Percentiles rank a stretch among this genome's conserved stretches.
Conservation (phyloP, 2,329 filamentous ascomycete species). For the Harringtonia lauricola region DNA sequence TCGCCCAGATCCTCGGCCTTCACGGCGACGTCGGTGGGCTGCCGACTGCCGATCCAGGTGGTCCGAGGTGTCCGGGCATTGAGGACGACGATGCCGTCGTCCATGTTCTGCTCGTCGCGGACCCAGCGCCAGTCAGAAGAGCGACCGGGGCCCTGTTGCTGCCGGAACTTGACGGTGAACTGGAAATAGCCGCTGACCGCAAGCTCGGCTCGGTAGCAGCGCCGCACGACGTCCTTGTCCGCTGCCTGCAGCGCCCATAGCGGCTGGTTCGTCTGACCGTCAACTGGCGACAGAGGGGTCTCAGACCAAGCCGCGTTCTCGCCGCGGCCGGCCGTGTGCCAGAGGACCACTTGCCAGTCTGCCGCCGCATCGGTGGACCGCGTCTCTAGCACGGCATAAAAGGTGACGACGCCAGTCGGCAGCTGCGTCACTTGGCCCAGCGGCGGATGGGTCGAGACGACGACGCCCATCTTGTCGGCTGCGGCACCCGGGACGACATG, state of each 20-base stretch:
- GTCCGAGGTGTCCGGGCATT: constrained; percentile 21
- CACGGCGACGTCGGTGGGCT: constrained; percentile 3
- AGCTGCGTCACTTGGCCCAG: constrained; percentile 64
- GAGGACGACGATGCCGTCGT: constrained; percentile 53
- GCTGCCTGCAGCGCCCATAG: constrained; percentile 31
- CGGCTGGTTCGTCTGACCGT: constrained; percentile 14
- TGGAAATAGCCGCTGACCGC: constrained; percentile 35
- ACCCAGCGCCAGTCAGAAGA: constrained; percentile 62
- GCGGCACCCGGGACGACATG: neutral
- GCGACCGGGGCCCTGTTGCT: constrained; percentile 55
- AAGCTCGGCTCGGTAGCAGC: constrained; percentile 45
- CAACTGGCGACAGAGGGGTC: constrained; percentile 25
- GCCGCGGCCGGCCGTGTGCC: constrained; percentile 39
- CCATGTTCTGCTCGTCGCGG: constrained; percentile 49
- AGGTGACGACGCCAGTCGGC: constrained; percentile 33
- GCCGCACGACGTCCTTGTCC: constrained; percentile 21
- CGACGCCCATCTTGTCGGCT: constrained; percentile 1
- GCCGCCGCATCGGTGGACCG: constrained; percentile 31
- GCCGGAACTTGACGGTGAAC: constrained; percentile 64
- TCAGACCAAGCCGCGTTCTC: constrained; percentile 33
- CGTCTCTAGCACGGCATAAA: constrained; percentile 62
- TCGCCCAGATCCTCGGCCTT: constrained; percentile 15
- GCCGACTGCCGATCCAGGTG: neutral
- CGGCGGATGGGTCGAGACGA: constrained; percentile 47
- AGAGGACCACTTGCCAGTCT: constrained; percentile 63